Conservation (phyloP, 2,329 filamentous ascomycete genomes). For the Akanthomyces lecanii region DNA sequence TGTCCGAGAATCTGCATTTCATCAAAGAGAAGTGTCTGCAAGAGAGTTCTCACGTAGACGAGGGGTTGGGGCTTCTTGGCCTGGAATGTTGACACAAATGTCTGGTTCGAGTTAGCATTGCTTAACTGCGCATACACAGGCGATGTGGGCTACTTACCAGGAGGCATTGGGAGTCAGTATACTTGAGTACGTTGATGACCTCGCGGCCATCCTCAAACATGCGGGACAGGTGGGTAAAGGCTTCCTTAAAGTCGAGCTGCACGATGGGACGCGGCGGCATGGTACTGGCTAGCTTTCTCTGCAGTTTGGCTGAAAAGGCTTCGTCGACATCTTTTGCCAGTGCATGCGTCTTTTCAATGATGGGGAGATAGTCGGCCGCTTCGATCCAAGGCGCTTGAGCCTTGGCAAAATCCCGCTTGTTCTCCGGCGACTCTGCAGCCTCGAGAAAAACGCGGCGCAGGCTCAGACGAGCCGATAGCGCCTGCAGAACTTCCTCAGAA, state of each 20-base stretch:
- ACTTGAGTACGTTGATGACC: constrained; percentile 62
- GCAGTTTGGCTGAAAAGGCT: constrained; percentile 87
- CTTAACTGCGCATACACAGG: too few relatives aligned
- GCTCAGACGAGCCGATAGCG: constrained; percentile 61
- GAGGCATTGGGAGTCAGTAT: constrained; percentile 63
- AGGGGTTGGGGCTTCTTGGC: constrained; percentile 77
- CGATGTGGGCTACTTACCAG: constrained; percentile 47
- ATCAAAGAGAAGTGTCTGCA: constrained; percentile 72
- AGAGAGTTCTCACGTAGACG: constrained; percentile 74
- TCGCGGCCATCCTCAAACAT: constrained; percentile 70
- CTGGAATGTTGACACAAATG: constrained; percentile 70
- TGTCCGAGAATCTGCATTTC: constrained; percentile 65
- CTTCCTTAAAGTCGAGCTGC: constrained; percentile 66
- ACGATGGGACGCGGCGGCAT: constrained; percentile 91
- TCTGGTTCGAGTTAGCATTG: constrained; percentile 40
- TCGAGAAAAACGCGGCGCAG: constrained; percentile 62
- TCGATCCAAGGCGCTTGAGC: constrained; percentile 49
- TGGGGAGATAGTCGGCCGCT: constrained; percentile 46
- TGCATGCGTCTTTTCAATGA: constrained; percentile 55
- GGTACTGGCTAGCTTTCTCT: constrained; percentile 86
- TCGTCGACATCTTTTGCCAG: constrained; percentile 64
- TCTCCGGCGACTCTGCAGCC: constrained; percentile 46
- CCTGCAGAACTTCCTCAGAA: constrained; percentile 41
- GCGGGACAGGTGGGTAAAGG: constrained; percentile 63
- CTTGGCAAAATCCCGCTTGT: constrained; percentile 42